A percentile compares a stretch with the other conserved stretches of the same genome.
Conservation (phyloP, 140 eudicot species). For the Senecio squalidus region DNA sequence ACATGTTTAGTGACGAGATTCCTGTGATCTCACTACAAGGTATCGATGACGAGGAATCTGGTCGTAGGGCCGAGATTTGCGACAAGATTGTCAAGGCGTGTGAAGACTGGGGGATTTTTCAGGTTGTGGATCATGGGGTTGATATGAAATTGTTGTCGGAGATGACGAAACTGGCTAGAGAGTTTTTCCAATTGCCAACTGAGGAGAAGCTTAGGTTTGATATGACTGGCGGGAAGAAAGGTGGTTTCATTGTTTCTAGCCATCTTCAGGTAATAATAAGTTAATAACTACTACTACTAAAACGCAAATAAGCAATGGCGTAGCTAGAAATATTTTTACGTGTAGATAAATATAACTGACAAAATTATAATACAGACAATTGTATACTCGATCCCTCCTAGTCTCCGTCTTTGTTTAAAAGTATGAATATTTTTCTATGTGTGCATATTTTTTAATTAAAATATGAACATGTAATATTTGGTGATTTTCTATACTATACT, state of each 20-base stretch:
- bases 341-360: too few relatives aligned
- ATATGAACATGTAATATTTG: too few relatives aligned
- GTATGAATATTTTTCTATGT: too few relatives aligned
- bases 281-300: not conserved
- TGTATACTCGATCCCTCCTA: too few relatives aligned
- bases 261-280: constrained; percentile 70
- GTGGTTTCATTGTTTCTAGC: constrained; percentile 92
- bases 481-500: too few relatives aligned
- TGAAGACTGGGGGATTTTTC: constrained; percentile 94
- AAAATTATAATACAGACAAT: too few relatives aligned
- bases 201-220: constrained; percentile 84
- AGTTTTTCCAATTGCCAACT: constrained; percentile 56
- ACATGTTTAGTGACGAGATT: constrained; percentile 64
- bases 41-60: constrained; percentile 33
- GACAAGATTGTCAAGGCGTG: constrained; percentile 70
- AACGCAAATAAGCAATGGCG: not conserved
- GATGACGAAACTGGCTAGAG: constrained; percentile 62
- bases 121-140: constrained; percentile 86
- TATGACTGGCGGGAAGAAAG: constrained; percentile 96
- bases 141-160: constrained; percentile 40
- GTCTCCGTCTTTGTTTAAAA: too few relatives aligned
- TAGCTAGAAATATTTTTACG: too few relatives aligned
- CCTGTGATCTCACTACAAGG: constrained; percentile 80
- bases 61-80: constrained; percentile 52
- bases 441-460: too few relatives aligned